Conservation (phyloP, 1,284 basidiomycete genomes). For the Hypsizygus ulmarius region DNA sequence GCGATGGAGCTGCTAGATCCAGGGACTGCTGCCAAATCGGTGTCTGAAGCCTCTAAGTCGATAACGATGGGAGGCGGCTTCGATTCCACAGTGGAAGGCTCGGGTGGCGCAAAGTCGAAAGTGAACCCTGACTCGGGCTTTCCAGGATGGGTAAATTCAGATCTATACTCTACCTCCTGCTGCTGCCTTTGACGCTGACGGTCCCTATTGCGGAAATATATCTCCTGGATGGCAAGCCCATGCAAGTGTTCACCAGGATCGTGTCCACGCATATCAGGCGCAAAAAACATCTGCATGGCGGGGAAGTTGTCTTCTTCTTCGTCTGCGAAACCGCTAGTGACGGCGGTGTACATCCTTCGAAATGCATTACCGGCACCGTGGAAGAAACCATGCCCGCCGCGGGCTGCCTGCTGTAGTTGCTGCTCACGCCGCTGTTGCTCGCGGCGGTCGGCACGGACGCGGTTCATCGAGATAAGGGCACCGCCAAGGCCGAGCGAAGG, state of each 20-base stretch:
- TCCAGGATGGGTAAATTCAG: slow-evolving; percentile 61
- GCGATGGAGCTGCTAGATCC: slow-evolving; percentile 16
- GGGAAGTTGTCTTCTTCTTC: slow-evolving; percentile 10
- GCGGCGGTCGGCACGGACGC: slow-evolving; percentile 24
- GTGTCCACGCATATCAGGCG: slow-evolving; percentile 2
- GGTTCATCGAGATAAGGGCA: slow-evolving; percentile 53
- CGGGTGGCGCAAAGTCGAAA: slow-evolving; percentile 52
- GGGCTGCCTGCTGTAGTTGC: slow-evolving; percentile 4
- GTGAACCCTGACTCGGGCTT: slow-evolving; percentile 57
- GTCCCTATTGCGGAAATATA: slow-evolving; percentile 9
- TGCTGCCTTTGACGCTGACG: slow-evolving; percentile 9
- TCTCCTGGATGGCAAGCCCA: slow-evolving; percentile 10
- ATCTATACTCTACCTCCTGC: slow-evolving; percentile 47
- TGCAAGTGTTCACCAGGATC: slow-evolving; percentile 5
- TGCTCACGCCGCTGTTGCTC: slow-evolving; percentile 15
- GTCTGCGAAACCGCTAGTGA: slow-evolving; percentile 6
- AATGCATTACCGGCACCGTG: slow-evolving; percentile 5
- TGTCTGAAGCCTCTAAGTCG: slow-evolving; percentile 19
- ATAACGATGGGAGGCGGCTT: slow-evolving; percentile 22
- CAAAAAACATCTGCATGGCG: slow-evolving; percentile 8
- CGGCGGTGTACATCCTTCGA: slow-evolving; percentile 11
- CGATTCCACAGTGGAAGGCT: slow-evolving; percentile 16
- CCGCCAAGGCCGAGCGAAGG: slow-evolving; percentile 67
- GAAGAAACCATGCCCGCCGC: slow-evolving; percentile 5
- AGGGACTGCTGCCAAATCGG: slow-evolving; percentile 13